Percentiles rank a stretch among this genome's conserved stretches.
These are phyloP conservation scores for Pleurotus ostreatus DNA, from an alignment of 768 basidiomycete species.

Conservation along the genomic window DNA sequence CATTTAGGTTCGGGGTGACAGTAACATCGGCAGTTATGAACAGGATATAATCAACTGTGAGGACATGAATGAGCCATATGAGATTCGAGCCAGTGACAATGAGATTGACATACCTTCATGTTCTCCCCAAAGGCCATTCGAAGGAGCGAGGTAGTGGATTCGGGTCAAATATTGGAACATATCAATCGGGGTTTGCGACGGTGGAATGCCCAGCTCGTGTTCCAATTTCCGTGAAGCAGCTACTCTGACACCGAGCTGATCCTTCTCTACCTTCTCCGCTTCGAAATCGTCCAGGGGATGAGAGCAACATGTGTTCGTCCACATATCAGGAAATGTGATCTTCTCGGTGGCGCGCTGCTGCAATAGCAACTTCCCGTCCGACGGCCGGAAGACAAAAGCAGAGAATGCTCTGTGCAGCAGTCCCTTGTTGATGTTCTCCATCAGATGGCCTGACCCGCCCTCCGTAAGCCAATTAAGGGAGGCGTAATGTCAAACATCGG, in stretches of 20 bases:
- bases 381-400: slow-evolving; percentile 92
- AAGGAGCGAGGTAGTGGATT: slow-evolving; percentile 97
- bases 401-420: slow-evolving; percentile 98
- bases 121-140: slow-evolving; percentile 92
- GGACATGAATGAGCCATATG: not conserved
- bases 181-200: slow-evolving; percentile 69
- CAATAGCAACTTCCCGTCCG: slow-evolving; percentile 87
- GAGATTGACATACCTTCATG: slow-evolving; percentile 72
- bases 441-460: slow-evolving; percentile 73
- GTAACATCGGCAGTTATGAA: slow-evolving; percentile 89
- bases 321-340: slow-evolving; percentile 99
- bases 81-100: not conserved
- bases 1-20: slow-evolving; percentile 79
- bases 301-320: slow-evolving; percentile 99
- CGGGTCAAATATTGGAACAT: slow-evolving; percentile 92
- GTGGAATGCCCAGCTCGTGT: slow-evolving; percentile 94
- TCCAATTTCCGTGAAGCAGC: slow-evolving; percentile 96
- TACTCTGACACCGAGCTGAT: slow-evolving; percentile 78
- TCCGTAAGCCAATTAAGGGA: not conserved
- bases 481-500: slow-evolving; percentile 10
- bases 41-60: slow-evolving; percentile 92
- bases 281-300: slow-evolving; percentile 94
- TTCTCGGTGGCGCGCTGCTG: slow-evolving; percentile 97
- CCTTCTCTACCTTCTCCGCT: slow-evolving; percentile 69
- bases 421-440: slow-evolving; percentile 94